A percentile compares a stretch with the other conserved stretches of the same genome.
Evolutionary conservation across 768 basidiomycete genomes (phyloP).

Genomic region (Lentinula edodes): DNA sequence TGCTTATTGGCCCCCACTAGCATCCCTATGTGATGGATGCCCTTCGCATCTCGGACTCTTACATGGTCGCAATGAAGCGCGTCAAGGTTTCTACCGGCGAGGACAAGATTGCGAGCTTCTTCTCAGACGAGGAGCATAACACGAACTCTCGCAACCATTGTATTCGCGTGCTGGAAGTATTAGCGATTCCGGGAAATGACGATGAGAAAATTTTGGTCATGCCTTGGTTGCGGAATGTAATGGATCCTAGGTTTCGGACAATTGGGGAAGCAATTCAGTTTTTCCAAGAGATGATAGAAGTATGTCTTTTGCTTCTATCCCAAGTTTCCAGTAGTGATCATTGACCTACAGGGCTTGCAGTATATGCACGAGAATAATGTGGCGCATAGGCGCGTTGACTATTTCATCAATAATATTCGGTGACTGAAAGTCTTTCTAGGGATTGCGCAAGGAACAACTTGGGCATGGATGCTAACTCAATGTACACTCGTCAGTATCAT

Average conservation of each 20-base stretch:
- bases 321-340: not conserved
- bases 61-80: no score
- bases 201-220: conserved; percentile 19
- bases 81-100: no score
- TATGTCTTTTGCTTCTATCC: conserved; percentile 3
- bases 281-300: conserved; percentile 24
- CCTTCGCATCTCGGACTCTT: no score
- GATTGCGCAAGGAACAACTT: not conserved
- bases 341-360: conserved; percentile 19
- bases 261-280: conserved; percentile 25
- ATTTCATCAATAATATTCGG: not conserved
- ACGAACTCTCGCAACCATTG: no score
- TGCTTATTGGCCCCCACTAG: no score
- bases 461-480: not conserved
- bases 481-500: not conserved
- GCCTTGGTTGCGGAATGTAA: conserved; percentile 15
- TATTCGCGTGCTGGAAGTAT: no score
- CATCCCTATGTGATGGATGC: no score
- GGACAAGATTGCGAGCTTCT: no score
- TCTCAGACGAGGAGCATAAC: no score
- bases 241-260: conserved; percentile 19
- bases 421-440: not conserved
- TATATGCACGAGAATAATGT: conserved; percentile 25
- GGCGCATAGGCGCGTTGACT: conserved; percentile 13
- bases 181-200: not conserved